phyloP scores from a whole-genome alignment of 495 filamentous ascomycete genomes.

The Xylaria scruposa region DNA sequence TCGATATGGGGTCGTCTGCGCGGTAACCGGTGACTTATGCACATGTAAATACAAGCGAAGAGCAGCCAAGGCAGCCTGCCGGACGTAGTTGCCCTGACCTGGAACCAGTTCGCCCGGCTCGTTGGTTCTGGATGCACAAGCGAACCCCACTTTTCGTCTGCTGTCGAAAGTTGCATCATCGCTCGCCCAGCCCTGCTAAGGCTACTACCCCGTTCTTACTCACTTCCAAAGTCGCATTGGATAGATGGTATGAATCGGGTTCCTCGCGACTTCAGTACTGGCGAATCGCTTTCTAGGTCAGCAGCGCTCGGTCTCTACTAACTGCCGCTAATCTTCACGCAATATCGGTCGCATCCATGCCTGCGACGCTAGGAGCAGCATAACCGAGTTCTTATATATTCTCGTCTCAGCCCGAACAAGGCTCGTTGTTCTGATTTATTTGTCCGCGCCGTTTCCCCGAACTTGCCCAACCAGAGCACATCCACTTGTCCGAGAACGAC shows the following conservation, averaged over 20 bases:
- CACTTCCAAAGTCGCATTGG: neutral
- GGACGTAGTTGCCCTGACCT: neutral
- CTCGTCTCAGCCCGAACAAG: neutral
- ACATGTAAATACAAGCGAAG: neutral
- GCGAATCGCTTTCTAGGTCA: neutral
- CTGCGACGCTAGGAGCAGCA: neutral
- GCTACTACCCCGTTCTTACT: neutral
- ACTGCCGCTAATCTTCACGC: neutral
- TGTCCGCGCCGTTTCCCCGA: slow-evolving; percentile 37
- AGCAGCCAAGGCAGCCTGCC: neutral
- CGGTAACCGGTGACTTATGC: neutral
- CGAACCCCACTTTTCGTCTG: slow-evolving; percentile 6
- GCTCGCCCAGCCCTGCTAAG: neutral
- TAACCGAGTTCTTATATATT: slow-evolving; percentile 15
- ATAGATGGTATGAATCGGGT: neutral
- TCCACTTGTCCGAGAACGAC: slow-evolving; percentile 51
- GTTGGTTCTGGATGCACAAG: neutral
- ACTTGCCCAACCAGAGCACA: slow-evolving; percentile 45
- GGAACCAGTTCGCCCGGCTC: neutral
- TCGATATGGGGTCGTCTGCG: slow-evolving; percentile 4
- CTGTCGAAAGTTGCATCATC: slow-evolving; percentile 15
- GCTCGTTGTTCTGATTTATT: slow-evolving; percentile 1
- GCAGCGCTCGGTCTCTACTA: neutral
- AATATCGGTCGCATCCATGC: neutral
- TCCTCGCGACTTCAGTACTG: neutral